These are phyloP conservation scores for Alternaria arbusti DNA, from an alignment of 2,329 filamentous ascomycete species.

Conservation along the genomic window DNA sequence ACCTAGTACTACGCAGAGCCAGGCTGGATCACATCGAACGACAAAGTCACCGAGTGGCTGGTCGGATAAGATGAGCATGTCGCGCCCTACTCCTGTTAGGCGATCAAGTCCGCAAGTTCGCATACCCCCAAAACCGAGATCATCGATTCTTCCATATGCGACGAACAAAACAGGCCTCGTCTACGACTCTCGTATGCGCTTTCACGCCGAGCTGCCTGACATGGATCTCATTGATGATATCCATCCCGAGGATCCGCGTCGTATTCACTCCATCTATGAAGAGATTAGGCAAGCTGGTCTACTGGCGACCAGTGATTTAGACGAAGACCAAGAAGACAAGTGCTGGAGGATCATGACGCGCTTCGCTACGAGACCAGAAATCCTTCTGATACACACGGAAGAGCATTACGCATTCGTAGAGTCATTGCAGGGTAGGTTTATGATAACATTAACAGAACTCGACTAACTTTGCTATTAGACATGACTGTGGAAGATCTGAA, in stretches of 20 bases:
- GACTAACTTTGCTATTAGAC: slow-evolving; percentile 25
- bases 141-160: slow-evolving; percentile 39
- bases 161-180: slow-evolving; percentile 54
- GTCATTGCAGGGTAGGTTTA: slow-evolving; percentile 54
- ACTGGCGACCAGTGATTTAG: slow-evolving; percentile 66
- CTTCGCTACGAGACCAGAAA: slow-evolving; percentile 78
- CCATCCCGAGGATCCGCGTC: slow-evolving; percentile 91
- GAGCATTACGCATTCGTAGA: slow-evolving; percentile 82
- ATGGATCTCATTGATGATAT: slow-evolving; percentile 65
- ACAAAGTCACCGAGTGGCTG: slow-evolving; percentile 18
- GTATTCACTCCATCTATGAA: slow-evolving; percentile 92
- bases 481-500: slow-evolving; percentile 69
- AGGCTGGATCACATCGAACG: slow-evolving; percentile 8
- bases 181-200: slow-evolving; percentile 95
- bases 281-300: slow-evolving; percentile 83
- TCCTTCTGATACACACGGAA: slow-evolving; percentile 78
- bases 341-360: slow-evolving; percentile 76
- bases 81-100: slow-evolving; percentile 15
- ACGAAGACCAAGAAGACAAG: slow-evolving; percentile 56
- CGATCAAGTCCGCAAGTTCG: slow-evolving; percentile 34
- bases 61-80: slow-evolving; percentile 34
- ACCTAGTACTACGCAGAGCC: slow-evolving; percentile 3
- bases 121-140: slow-evolving; percentile 44
- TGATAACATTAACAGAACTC: slow-evolving; percentile 3
- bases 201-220: slow-evolving; percentile 76